Percentiles rank a stretch among this genome's conserved stretches.
Conservation (phyloP, 352 stramenopile species). For the Globisporangium parvum region DNA sequence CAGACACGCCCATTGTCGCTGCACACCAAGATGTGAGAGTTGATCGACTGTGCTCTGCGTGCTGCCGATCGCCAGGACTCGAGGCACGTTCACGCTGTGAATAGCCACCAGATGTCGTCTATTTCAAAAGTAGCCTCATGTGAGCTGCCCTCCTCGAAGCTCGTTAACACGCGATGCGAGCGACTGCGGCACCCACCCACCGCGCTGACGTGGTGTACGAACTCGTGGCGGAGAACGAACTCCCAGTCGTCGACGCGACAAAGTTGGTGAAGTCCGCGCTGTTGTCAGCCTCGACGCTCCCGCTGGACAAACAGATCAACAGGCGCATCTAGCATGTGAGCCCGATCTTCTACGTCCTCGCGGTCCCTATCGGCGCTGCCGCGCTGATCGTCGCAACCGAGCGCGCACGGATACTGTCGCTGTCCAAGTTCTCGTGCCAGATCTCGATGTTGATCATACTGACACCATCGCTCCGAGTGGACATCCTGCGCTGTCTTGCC, state of each 20-base stretch:
- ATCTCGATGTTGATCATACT: slow-evolving; percentile 5
- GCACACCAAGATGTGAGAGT: too few relatives aligned
- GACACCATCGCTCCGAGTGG: background rate
- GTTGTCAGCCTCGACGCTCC: slow-evolving; percentile 1
- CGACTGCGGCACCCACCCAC: too few relatives aligned
- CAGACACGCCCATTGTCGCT: too few relatives aligned
- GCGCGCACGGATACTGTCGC: slow-evolving; percentile 1
- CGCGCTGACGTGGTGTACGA: background rate
- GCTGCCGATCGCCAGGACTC: too few relatives aligned
- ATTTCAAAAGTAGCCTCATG: too few relatives aligned
- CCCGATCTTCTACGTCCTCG: slow-evolving; percentile 7
- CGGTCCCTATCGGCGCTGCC: slow-evolving; percentile 8
- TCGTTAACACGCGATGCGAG: too few relatives aligned
- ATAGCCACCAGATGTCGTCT: too few relatives aligned
- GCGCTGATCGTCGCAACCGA: slow-evolving; percentile 1
- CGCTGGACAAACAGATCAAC: background rate
- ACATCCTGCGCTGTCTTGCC: slow-evolving; percentile 5
- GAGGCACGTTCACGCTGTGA: too few relatives aligned
- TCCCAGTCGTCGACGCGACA: slow-evolving; percentile 20
- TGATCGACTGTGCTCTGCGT: too few relatives aligned
- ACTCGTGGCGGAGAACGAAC: slow-evolving; percentile 2
- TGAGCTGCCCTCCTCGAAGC: too few relatives aligned
- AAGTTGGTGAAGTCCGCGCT: slow-evolving; percentile 6
- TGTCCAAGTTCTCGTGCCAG: slow-evolving; percentile 11
- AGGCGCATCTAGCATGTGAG: background rate